Conservation (phyloP, 2,329 filamentous ascomycete genomes). For the Apiospora phragmitis region DNA sequence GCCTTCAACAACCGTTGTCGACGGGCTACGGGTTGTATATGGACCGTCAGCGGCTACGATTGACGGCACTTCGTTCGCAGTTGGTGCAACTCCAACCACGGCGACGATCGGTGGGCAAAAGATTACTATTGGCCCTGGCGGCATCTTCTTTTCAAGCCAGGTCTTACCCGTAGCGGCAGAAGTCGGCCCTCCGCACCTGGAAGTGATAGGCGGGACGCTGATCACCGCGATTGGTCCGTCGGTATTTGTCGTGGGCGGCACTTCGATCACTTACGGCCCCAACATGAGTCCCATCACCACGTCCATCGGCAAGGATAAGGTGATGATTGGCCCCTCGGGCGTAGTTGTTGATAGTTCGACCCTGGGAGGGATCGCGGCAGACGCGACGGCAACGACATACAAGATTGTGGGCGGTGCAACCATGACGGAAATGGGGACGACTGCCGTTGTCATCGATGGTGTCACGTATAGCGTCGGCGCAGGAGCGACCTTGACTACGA, state of each 20-base stretch:
- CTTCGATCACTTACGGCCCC: slow-evolving; percentile 47
- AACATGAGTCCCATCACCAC: slow-evolving; percentile 32
- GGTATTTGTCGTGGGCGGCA: slow-evolving; percentile 41
- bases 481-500: slow-evolving; percentile 38
- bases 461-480: slow-evolving; percentile 53
- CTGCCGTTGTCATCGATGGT: slow-evolving; percentile 49
- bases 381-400: slow-evolving; percentile 38
- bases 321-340: background rate
- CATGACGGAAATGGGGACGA: slow-evolving; percentile 49
- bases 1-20: slow-evolving; percentile 40
- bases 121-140: slow-evolving; percentile 30
- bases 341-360: slow-evolving; percentile 4
- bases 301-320: background rate
- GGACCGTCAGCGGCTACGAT: slow-evolving; percentile 42
- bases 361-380: slow-evolving; percentile 43
- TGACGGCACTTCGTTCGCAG: slow-evolving; percentile 43
- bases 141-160: slow-evolving; percentile 36
- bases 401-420: slow-evolving; percentile 55
- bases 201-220: slow-evolving; percentile 50
- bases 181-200: slow-evolving; percentile 40
- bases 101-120: slow-evolving; percentile 30
- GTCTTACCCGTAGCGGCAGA: slow-evolving; percentile 37
- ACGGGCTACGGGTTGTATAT: slow-evolving; percentile 41
- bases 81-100: slow-evolving; percentile 38
- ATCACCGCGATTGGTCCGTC: slow-evolving; percentile 44